Evolutionary conservation across 1,139 yeast species (phyloP).

Genomic region (Taphrina sp.): DNA sequence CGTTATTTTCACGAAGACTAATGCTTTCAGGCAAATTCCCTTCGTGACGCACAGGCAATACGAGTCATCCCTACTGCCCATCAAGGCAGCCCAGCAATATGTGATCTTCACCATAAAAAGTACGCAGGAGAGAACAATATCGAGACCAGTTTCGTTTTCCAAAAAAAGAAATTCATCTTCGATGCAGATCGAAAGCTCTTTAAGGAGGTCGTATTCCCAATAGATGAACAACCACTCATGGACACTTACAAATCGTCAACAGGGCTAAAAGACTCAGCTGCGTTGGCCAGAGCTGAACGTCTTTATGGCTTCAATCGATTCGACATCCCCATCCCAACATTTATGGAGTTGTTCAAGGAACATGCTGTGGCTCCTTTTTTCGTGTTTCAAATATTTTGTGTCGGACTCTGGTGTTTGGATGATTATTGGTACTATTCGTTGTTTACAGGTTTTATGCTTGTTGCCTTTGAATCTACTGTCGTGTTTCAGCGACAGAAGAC

Average conservation of each 20-base stretch:
- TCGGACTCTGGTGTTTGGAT: slow-evolving; percentile 93
- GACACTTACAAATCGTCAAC: slow-evolving; percentile 57
- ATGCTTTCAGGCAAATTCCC: slow-evolving; percentile 39
- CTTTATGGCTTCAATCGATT: slow-evolving; percentile 80
- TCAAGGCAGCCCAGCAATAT: slow-evolving; percentile 81
- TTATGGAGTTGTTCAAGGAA: slow-evolving; percentile 85
- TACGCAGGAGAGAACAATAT: slow-evolving; percentile 52
- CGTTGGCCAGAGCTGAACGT: slow-evolving; percentile 56
- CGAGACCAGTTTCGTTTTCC: slow-evolving; percentile 77
- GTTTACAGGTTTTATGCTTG: slow-evolving; percentile 86
- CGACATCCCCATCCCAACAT: slow-evolving; percentile 93
- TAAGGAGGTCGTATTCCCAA: slow-evolving; percentile 74
- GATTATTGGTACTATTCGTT: slow-evolving; percentile 95
- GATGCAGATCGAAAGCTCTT: slow-evolving; percentile 57
- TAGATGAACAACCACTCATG: slow-evolving; percentile 64
- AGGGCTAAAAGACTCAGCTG: slow-evolving; percentile 56
- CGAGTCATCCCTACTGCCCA: slow-evolving; percentile 80
- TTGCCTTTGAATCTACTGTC: slow-evolving; percentile 89
- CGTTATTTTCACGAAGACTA: not conserved
- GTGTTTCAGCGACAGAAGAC: slow-evolving; percentile 94
- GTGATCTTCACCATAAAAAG: slow-evolving; percentile 41
- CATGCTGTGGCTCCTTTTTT: slow-evolving; percentile 99
- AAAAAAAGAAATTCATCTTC: slow-evolving; percentile 85
- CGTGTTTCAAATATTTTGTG: slow-evolving; percentile 93
- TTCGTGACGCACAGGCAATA: slow-evolving; percentile 48